phyloP scores from a whole-genome alignment of 2,329 filamentous ascomycete genomes.

The Neurospora sp. region DNA sequence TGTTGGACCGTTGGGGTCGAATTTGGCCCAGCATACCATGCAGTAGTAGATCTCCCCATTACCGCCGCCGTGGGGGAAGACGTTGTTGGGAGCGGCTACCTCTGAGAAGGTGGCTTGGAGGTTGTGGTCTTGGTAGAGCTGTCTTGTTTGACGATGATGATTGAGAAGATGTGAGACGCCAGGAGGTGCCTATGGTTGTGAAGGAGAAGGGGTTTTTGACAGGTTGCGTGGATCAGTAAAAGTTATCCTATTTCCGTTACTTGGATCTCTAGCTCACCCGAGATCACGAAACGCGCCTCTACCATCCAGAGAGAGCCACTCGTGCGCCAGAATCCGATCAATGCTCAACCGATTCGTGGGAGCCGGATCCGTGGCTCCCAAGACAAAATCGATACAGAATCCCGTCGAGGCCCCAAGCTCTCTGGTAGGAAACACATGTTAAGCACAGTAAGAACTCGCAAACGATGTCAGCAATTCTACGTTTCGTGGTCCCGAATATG shows the following conservation, averaged over 20 bases:
- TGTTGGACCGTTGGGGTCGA: not conserved
- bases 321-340: not conserved
- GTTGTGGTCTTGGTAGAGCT: not conserved
- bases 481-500: no score
- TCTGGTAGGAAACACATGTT: not conserved
- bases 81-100: not conserved
- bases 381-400: not conserved
- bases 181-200: not conserved
- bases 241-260: not conserved
- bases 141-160: not conserved
- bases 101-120: not conserved
- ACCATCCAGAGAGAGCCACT: not conserved
- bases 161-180: not conserved
- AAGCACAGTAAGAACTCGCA: no score
- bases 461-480: no score
- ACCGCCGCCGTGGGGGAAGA: not conserved
- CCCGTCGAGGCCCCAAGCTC: not conserved
- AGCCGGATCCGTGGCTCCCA: not conserved
- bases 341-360: not conserved
- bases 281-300: not conserved
- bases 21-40: not conserved
- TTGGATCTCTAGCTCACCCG: not conserved
- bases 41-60: not conserved
- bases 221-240: not conserved
- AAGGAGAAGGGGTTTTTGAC: not conserved